Evolutionary conservation across 305 asterid genomes (phyloP).

Genomic region (Fraxinus floribunda): DNA sequence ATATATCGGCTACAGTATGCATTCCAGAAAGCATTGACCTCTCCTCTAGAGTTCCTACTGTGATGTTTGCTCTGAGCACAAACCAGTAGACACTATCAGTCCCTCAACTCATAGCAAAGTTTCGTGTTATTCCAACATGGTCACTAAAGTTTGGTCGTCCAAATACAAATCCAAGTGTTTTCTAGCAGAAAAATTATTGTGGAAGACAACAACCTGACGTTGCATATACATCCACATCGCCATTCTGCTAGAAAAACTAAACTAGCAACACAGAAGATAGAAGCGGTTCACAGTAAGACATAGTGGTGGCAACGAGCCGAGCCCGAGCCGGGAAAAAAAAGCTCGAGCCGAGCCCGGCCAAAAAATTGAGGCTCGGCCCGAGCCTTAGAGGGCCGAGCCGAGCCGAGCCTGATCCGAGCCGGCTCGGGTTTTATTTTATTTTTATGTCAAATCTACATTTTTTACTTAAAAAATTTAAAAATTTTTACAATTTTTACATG

Average conservation of each 20-base stretch:
- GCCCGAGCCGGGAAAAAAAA: no score
- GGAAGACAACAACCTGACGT: not conserved
- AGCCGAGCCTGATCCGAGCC: no score
- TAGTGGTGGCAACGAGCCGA: no score
- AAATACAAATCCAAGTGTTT: not conserved
- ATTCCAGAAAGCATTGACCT: conserved; percentile 76
- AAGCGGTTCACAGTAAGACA: not conserved
- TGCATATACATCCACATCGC: not conserved
- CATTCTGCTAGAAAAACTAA: not conserved
- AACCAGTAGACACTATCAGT: not conserved
- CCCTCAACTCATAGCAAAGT: not conserved
- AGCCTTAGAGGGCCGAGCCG: no score
- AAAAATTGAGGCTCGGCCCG: no score
- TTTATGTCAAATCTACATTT: no score
- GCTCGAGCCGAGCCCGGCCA: no score
- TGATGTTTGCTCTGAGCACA: conserved; percentile 56
- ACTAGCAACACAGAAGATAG: not conserved
- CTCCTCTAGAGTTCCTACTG: conserved; percentile 67
- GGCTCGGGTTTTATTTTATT: no score
- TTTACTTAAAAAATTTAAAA: no score
- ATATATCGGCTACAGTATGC: conserved; percentile 77
- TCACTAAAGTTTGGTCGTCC: not conserved
- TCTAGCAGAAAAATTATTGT: not conserved
- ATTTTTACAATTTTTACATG: no score
- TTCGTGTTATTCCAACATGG: not conserved